Conservation (phyloP, 768 basidiomycete genomes). For the Trametopsis cervina region DNA sequence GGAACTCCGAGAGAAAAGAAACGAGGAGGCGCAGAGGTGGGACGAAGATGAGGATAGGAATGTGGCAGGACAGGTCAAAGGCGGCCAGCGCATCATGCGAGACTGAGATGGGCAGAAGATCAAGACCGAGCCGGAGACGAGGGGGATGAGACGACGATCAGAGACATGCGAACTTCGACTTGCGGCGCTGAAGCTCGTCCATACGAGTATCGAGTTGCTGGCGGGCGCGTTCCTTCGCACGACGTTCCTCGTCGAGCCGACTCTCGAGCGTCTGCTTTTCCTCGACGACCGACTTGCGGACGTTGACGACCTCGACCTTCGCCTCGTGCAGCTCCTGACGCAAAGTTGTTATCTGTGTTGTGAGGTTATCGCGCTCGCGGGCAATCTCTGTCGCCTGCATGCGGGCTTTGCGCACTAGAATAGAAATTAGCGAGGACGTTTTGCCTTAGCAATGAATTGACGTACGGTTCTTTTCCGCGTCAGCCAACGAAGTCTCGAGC, state of each 20-base stretch:
- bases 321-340: slow-evolving; percentile 70
- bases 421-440: too few species aligned
- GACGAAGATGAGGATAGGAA: background rate
- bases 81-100: background rate
- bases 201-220: slow-evolving; percentile 83
- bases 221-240: slow-evolving; percentile 82
- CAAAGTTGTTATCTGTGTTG: slow-evolving; percentile 54
- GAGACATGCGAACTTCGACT: slow-evolving; percentile 90
- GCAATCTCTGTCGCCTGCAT: slow-evolving; percentile 90
- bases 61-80: background rate
- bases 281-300: slow-evolving; percentile 75
- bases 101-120: background rate
- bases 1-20: slow-evolving; percentile 6
- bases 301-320: slow-evolving; percentile 70
- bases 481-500: slow-evolving; percentile 79
- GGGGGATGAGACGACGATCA: slow-evolving; percentile 28
- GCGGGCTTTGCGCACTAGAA: slow-evolving; percentile 81
- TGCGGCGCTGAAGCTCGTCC: slow-evolving; percentile 78
- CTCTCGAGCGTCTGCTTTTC: slow-evolving; percentile 85
- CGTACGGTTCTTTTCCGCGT: slow-evolving; percentile 91
- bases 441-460: slow-evolving; percentile 17
- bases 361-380: slow-evolving; percentile 76
- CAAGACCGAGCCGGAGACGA: background rate
- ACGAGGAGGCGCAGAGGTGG: background rate
- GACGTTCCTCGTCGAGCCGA: slow-evolving; percentile 79